These are phyloP conservation scores for Chrysoporthe deuterocubensis DNA, from an alignment of 2,329 filamentous ascomycete species.

Conservation along the genomic window DNA sequence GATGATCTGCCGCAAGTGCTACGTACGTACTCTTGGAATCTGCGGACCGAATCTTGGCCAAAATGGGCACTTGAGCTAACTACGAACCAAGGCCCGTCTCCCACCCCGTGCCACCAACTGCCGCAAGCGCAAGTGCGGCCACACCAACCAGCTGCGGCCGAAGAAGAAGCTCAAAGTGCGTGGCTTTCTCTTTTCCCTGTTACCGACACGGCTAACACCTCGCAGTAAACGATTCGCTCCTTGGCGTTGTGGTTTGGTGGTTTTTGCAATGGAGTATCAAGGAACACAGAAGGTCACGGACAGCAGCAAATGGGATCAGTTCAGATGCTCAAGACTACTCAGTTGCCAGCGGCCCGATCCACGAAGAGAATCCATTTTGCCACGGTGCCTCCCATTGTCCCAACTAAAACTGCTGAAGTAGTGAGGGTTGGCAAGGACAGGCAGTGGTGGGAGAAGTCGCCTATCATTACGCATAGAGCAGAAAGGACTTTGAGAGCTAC, in stretches of 20 bases:
- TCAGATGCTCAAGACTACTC: constrained; percentile 10
- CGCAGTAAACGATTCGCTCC: constrained; percentile 73
- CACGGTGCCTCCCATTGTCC: constrained; percentile 2
- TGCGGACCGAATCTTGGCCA: neutral
- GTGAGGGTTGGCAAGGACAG: constrained; percentile 34
- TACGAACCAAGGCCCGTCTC: constrained; percentile 67
- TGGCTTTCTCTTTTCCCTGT: neutral
- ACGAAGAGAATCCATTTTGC: constrained; percentile 14
- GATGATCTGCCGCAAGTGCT: constrained; percentile 99
- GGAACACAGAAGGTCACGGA: constrained; percentile 5
- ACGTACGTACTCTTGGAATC: constrained; percentile 66
- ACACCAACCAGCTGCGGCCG: constrained; percentile 99
- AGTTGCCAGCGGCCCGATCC: constrained; percentile 6
- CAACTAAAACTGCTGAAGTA: neutral
- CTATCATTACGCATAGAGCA: constrained; percentile 24
- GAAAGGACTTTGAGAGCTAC: constrained; percentile 16
- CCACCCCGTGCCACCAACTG: constrained; percentile 99
- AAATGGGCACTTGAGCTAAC: constrained; percentile 31
- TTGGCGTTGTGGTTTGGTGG: constrained; percentile 43
- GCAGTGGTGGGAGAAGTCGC: constrained; percentile 20
- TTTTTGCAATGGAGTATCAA: constrained; percentile 31
- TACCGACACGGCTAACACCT: neutral
- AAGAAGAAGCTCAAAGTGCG: constrained; percentile 82
- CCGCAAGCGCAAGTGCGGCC: constrained; percentile 99
- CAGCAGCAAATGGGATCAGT: constrained; percentile 1